Base-by-base conservation (phyloP, 805 yeast genomes). In the Hyphopichia homilentoma region DNA sequence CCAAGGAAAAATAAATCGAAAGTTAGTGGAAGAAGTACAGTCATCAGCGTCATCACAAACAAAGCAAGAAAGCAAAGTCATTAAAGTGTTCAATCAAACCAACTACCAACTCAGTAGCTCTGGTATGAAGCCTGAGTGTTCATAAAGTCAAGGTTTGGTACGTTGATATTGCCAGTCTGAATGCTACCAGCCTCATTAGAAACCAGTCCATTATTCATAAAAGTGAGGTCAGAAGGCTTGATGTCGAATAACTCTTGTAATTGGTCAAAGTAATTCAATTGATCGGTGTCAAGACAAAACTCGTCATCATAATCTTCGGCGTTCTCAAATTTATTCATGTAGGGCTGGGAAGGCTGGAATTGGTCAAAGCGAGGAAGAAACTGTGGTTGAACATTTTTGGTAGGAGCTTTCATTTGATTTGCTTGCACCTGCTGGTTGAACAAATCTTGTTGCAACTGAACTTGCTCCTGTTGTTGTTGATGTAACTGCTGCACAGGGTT, bases 261-360 rank as follows among this genome's bases (percentile, higher is more conserved):
- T 32, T 21, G 19, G 21, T 27, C 21, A 29, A 32, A 29, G 18
- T 16, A 29, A 25, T 55, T 54, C 52, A 65, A 54, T 44, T 66
- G 72, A 34, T 65, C 71, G 9, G 59, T 47, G 40, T 65, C 71
- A 34, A 65, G 57, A 44, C 73, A 65, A 39, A 44, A 65, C 21
- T 64, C 70, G 36, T 65, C 71, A 38, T 65, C 71, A 40, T 61
- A 65, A 39, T 65, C 69, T 11, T 50, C 59, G 16, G 34, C 21
- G n/a, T 28, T 18, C 9, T n/a, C 20, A 16, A 11, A 13, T 23
- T 19, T n/a, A 14, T 16, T 18, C 4, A 19, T 27, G 19, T n/a
- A 24, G 29, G 22, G 25, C 11, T 20, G 22, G 7, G 13, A 12
- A 17, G 13, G 18, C 14, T 26, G 15, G 17, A 34, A 34, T 33